A percentile compares a stretch with the other conserved stretches of the same genome.
Conservation (phyloP, 1,139 yeast genomes). For the Wickerhamomyces sp. region DNA sequence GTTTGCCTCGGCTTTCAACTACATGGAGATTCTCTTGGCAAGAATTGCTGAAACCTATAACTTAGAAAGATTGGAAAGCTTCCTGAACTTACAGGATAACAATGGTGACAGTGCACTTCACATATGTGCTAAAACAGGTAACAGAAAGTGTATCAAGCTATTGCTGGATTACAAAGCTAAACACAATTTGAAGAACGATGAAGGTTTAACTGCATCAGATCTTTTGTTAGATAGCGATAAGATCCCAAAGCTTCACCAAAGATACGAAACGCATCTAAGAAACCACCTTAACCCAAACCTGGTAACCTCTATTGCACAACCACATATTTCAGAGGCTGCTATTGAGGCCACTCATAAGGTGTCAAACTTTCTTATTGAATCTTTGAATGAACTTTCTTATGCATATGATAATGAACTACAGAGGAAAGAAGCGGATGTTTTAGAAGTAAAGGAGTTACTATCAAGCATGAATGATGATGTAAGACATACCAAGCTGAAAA, state of each 20-base stretch:
- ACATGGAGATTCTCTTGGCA: constrained; percentile 70
- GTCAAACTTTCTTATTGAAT: constrained; percentile 38
- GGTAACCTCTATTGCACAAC: constrained; percentile 17
- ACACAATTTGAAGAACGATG: constrained; percentile 64
- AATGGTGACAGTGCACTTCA: constrained; percentile 90
- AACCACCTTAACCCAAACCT: constrained; percentile 7
- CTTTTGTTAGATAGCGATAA: constrained; percentile 34
- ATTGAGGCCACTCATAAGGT: constrained; percentile 43
- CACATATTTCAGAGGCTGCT: constrained; percentile 43
- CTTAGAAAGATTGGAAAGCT: constrained; percentile 41
- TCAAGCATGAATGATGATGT: constrained; percentile 37
- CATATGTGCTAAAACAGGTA: constrained; percentile 70
- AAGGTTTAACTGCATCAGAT: constrained; percentile 72
- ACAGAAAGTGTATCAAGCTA: constrained; percentile 69
- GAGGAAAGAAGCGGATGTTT: constrained; percentile 44
- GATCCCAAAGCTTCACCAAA: constrained; percentile 21
- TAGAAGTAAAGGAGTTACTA: constrained; percentile 38
- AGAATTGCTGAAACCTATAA: constrained; percentile 61
- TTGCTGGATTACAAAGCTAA: constrained; percentile 69
- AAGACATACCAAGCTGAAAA: constrained; percentile 26
- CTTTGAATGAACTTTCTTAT: constrained; percentile 47
- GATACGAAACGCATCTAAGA: constrained; percentile 19
- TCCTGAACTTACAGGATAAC: constrained; percentile 71
- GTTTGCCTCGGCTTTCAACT: constrained; percentile 73
- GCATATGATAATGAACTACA: constrained; percentile 48